Percentiles rank a stretch among this genome's conserved stretches.
Conservation (phyloP, 345 rosid genomes). For the Murraya paniculata region DNA sequence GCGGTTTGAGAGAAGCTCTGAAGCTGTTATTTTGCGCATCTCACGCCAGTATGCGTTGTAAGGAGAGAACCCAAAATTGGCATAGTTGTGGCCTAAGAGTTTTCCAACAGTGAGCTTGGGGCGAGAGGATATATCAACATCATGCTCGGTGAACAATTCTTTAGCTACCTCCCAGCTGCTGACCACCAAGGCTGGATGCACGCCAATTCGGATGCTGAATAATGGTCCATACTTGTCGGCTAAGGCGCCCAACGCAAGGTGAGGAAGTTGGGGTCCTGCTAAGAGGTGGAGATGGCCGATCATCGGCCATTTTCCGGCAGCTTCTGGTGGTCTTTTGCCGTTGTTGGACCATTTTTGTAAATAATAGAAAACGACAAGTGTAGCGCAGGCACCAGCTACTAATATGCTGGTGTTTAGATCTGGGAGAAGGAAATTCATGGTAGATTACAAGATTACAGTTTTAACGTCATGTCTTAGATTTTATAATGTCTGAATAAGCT, state of each 20-base stretch:
- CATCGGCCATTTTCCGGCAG: conserved; percentile 40
- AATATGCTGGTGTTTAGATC: not conserved
- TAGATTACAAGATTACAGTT: not conserved
- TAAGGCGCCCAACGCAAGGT: conserved; percentile 23
- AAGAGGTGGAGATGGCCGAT: conserved; percentile 34
- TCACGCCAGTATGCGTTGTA: conserved; percentile 42
- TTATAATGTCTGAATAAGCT: not conserved
- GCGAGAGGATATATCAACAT: not conserved
- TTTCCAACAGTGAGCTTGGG: not conserved
- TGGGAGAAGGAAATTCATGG: conserved; percentile 23
- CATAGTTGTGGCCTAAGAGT: conserved; percentile 30
- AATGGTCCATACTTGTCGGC: conserved; percentile 28
- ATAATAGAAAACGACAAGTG: conserved; percentile 18
- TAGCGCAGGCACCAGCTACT: not conserved
- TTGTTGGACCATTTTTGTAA: conserved; percentile 13
- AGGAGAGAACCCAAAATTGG: conserved; percentile 33
- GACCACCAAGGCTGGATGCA: conserved; percentile 27
- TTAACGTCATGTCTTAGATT: not conserved
- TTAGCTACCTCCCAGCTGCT: conserved; percentile 31
- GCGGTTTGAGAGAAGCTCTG: conserved; percentile 29
- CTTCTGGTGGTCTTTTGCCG: conserved; percentile 22
- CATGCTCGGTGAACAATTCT: conserved; percentile 12
- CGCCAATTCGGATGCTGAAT: conserved; percentile 32
- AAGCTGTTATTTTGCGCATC: conserved; percentile 29
- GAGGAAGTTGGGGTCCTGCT: conserved; percentile 22